Percentiles rank a stretch among this genome's conserved stretches.
Evolutionary conservation across 2,329 filamentous ascomycete genomes (phyloP).

Genomic region (Arthrobotrys conoides): DNA sequence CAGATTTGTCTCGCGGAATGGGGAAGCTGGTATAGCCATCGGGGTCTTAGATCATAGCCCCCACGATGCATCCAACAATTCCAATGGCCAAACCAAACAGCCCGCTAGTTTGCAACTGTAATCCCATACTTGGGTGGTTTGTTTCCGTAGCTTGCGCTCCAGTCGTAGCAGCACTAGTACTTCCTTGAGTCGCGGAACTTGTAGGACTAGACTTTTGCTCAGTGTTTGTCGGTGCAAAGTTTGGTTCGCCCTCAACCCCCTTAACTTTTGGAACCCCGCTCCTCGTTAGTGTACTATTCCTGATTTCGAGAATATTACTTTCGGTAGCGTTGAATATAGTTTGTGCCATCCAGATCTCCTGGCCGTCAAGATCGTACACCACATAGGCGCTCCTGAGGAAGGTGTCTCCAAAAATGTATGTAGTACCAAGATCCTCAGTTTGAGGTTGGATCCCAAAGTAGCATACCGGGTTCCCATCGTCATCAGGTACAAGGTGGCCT

Average conservation of each 20-base stretch:
- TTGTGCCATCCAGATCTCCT: conserved; percentile 79
- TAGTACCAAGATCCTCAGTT: conserved; percentile 71
- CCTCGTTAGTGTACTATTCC: conserved; percentile 66
- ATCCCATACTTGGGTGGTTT: conserved; percentile 21
- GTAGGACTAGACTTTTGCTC: conserved; percentile 36
- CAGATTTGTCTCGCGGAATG: conserved; percentile 1
- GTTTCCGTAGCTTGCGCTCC: conserved; percentile 6
- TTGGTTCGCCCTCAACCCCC: conserved; percentile 69
- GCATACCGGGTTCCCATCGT: conserved; percentile 73
- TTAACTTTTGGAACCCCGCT: conserved; percentile 72
- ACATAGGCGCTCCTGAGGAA: conserved; percentile 82
- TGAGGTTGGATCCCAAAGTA: conserved; percentile 78
- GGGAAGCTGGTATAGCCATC: not conserved
- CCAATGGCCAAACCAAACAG: conserved; percentile 3
- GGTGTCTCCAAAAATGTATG: conserved; percentile 73
- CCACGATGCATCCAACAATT: conserved; percentile 2
- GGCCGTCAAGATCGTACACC: conserved; percentile 81
- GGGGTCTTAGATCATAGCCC: conserved; percentile 7
- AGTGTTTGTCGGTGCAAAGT: conserved; percentile 57
- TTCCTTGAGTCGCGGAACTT: too few species aligned
- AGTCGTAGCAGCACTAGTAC: too few species aligned
- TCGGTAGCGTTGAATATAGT: conserved; percentile 74
- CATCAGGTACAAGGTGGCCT: conserved; percentile 71
- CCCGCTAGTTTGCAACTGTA: conserved; percentile 1
- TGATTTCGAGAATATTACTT: conserved; percentile 73